phyloP scores from a whole-genome alignment of 75 land plant genomes.

The Gnetum montanum region DNA sequence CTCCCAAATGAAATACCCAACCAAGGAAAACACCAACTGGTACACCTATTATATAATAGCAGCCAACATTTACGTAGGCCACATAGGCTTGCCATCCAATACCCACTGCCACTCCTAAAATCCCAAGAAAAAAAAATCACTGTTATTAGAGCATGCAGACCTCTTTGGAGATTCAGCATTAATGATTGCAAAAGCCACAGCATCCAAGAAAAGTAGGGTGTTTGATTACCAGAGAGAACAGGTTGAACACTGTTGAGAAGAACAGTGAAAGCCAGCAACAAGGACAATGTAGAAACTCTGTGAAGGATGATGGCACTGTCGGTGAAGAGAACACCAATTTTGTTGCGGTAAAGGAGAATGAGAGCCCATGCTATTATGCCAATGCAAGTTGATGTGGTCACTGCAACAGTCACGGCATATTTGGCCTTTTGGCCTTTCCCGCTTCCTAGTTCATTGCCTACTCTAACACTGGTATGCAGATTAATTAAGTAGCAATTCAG shows the following conservation, averaged over 20 bases:
- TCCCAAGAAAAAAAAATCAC: background rate
- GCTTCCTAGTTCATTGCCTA: constrained; percentile 84
- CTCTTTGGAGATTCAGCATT: background rate
- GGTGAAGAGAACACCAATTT: constrained; percentile 41
- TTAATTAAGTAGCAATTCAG: too few relatives aligned
- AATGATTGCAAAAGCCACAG: background rate
- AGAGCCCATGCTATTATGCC: constrained; percentile 29
- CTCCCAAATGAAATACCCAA: constrained; percentile 9
- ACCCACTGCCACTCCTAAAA: constrained; percentile 23
- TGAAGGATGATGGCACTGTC: constrained; percentile 22
- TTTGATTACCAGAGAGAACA: constrained; percentile 52
- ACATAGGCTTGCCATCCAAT: constrained; percentile 21
- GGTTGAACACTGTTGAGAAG: constrained; percentile 66
- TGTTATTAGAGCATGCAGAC: background rate
- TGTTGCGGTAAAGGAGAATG: constrained; percentile 18
- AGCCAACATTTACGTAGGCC: constrained; percentile 17
- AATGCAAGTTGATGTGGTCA: constrained; percentile 21
- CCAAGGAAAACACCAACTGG: constrained; percentile 20
- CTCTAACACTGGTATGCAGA: constrained; percentile 54
- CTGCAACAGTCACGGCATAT: constrained; percentile 36
- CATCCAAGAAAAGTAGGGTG: background rate
- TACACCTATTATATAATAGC: constrained; percentile 16
- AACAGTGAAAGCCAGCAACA: constrained; percentile 44
- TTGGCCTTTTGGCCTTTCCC: constrained; percentile 55
- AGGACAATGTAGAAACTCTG: constrained; percentile 33